These are phyloP conservation scores for Penicillium simplicissimum DNA, from an alignment of 495 filamentous ascomycete genomes.

Conservation along the genomic window DNA sequence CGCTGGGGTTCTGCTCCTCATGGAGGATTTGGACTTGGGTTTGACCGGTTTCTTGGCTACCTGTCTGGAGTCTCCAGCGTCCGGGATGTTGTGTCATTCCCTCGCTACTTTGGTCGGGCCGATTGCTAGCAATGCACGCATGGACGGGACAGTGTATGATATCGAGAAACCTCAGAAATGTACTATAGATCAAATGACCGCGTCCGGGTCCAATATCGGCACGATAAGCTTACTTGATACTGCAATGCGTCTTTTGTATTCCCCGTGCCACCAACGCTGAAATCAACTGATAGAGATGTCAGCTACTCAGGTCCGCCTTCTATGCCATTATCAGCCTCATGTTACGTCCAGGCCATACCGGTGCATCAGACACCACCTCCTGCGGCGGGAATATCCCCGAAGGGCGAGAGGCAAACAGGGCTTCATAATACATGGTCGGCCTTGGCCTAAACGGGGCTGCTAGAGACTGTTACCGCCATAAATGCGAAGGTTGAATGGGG, in stretches of 20 bases:
- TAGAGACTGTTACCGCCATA: neutral
- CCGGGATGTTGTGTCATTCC: constrained; percentile 85
- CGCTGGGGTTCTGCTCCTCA: constrained; percentile 94
- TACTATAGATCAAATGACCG: neutral
- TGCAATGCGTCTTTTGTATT: neutral
- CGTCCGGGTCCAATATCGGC: neutral
- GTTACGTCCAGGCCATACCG: neutral
- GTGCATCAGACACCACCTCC: no score
- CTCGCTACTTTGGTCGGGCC: constrained; percentile 86
- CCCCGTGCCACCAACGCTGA: neutral
- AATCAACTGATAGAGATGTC: neutral
- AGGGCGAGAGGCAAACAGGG: neutral
- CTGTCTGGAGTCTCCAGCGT: constrained; percentile 81
- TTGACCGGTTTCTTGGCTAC: constrained; percentile 87
- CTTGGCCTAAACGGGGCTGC: neutral
- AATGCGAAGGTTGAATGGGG: neutral
- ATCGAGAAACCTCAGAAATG: constrained; percentile 21
- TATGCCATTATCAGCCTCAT: constrained; percentile 4
- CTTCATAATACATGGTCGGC: neutral
- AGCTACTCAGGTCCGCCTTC: neutral
- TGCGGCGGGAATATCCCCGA: neutral
- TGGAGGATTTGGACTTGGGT: constrained; percentile 92
- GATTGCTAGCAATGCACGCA: constrained; percentile 63
- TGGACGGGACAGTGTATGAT: constrained; percentile 18
- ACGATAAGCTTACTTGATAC: neutral